A percentile compares a stretch with the other conserved stretches of the same genome.
Evolutionary conservation across 2,329 filamentous ascomycete genomes (phyloP).

Genomic region (Trichoderma sp.): DNA sequence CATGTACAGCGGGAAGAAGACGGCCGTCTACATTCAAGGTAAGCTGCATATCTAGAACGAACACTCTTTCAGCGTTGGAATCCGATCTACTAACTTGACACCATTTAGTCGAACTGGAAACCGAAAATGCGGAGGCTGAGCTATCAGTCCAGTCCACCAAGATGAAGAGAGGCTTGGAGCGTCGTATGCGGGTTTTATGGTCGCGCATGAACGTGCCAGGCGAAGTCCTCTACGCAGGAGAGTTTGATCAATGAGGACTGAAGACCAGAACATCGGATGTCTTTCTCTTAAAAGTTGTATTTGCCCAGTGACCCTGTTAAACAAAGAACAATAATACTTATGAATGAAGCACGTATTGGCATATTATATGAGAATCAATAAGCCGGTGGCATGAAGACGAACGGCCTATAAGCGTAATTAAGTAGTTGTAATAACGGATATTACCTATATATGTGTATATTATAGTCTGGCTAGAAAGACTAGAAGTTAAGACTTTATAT

Average conservation of each 20-base stretch:
- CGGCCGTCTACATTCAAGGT: conserved; percentile 61
- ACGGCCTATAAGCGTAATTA: too few relatives aligned
- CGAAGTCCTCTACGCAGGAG: conserved; percentile 51
- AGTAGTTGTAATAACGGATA: too few relatives aligned
- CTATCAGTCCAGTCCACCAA: conserved; percentile 38
- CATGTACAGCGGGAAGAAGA: conserved; percentile 60
- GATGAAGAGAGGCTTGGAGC: conserved; percentile 33
- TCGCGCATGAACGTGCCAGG: conserved; percentile 47
- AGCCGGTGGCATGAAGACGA: too few relatives aligned
- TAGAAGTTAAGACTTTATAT: too few relatives aligned
- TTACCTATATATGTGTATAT: too few relatives aligned
- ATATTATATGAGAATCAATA: too few relatives aligned
- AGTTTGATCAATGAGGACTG: conserved; percentile 40
- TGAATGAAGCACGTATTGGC: too few relatives aligned
- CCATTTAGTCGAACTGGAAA: conserved; percentile 45
- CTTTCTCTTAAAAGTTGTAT: neutral
- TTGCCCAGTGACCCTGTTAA: too few relatives aligned
- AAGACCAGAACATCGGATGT: neutral
- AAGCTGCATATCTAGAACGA: conserved; percentile 35
- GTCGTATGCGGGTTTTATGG: conserved; percentile 49
- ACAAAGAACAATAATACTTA: too few relatives aligned
- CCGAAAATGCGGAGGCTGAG: conserved; percentile 43
- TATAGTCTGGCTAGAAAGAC: too few relatives aligned
- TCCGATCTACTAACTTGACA: neutral
- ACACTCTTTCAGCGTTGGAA: too few relatives aligned